Base-by-base conservation (phyloP, 192 early-diverging fungal species). In the Radiomyces spectabilis region DNA sequence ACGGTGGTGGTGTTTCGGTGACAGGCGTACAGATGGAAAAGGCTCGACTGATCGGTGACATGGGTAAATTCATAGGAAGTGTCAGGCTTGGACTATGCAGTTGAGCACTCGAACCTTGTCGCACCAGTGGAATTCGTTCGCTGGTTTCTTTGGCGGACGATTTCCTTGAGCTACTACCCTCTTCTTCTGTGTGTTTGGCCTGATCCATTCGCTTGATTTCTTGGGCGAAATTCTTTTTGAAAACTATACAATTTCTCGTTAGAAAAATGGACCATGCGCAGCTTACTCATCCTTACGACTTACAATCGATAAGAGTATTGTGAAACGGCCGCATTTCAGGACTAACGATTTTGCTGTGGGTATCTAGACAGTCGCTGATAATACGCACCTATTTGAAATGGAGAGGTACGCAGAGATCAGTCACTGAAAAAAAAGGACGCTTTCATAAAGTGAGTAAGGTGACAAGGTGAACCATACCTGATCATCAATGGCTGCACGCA, bases 241-340 rank as follows among this genome's bases (percentile, higher is more conserved):
- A 87, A 18, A 79, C 81, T 81, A 41, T 46, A 34, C 10, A 53
- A 5, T 25, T 22, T 24, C 12, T 15, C 5, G 21, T 53, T 21
- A 55, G 5, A 40, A 59, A 53, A 26, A 49, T 39, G 3, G 33
- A 29, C 29, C 16, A 49, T 5, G 24, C 0, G 41, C 1, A 18
- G 22, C 33, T 13, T 41, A 15, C 3, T 22, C 25, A 5, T 16
- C 2, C 10, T n/a, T 10, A 12, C 35, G 10, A 61, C 55, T 57
- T 77, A 79, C 75, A 78, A 40, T 69, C 63, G 3, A 77, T 51
- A n/a, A 80, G 52, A 15, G 61, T 80, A 8, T 68, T 77, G 54
- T 90, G 87, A 35, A 90, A 72, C 13, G 87, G 87, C 40, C 82
- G 50, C 85, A 90, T 85, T 34, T 85, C 71, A 1, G 33, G 6